Conservation (phyloP, 345 rosid genomes). For the Mercurialis annua region DNA sequence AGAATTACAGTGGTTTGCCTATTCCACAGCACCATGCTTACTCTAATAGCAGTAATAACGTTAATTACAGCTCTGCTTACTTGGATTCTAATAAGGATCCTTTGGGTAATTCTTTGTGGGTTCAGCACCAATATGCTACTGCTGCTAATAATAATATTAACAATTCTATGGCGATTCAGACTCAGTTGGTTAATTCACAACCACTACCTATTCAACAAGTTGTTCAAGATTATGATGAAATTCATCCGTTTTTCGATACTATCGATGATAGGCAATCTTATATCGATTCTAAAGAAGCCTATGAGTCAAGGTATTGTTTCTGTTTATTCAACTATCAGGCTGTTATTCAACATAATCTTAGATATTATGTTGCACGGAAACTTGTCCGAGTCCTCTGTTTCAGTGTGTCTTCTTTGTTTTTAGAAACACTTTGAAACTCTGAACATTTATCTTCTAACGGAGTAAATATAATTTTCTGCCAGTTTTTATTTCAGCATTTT, state of each 20-base stretch:
- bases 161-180: slow-evolving; percentile 41
- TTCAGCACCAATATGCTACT: slow-evolving; percentile 34
- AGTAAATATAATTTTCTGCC: too few relatives aligned
- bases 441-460: too few relatives aligned
- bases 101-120: slow-evolving; percentile 35
- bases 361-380: too few relatives aligned
- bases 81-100: slow-evolving; percentile 50
- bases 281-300: slow-evolving; percentile 47
- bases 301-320: slow-evolving; percentile 13
- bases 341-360: too few relatives aligned
- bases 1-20: slow-evolving; percentile 30
- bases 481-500: neutral
- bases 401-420: too few relatives aligned
- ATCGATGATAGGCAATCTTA: slow-evolving; percentile 79
- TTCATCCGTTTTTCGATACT: slow-evolving; percentile 70
- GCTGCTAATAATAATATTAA: slow-evolving; percentile 15
- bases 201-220: slow-evolving; percentile 41
- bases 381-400: too few relatives aligned
- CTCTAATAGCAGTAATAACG: slow-evolving; percentile 35
- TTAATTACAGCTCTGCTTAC: slow-evolving; percentile 29
- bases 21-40: slow-evolving; percentile 42
- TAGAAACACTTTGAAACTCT: too few relatives aligned
- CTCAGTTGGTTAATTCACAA: slow-evolving; percentile 44
- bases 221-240: slow-evolving; percentile 63
- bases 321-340: too few relatives aligned